phyloP scores from a whole-genome alignment of 2,329 filamentous ascomycete genomes.

The Fusarium miscanthi region DNA sequence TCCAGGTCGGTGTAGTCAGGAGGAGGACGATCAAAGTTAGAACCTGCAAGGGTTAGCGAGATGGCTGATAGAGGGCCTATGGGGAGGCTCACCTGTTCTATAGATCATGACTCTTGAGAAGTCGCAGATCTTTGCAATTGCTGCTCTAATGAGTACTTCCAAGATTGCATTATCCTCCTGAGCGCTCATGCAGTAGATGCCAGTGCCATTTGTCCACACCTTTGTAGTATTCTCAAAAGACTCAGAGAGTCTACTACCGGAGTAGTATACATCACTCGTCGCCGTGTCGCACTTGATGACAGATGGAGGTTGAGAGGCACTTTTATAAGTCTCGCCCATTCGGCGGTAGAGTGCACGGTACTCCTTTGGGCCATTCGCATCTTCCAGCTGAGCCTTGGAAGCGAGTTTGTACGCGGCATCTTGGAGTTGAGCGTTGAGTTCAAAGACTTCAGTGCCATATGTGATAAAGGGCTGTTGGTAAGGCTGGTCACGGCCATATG shows the following conservation, averaged over 20 bases:
- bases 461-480: conserved; percentile 66
- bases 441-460: conserved; percentile 78
- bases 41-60: conserved; percentile 52
- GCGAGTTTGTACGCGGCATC: conserved; percentile 64
- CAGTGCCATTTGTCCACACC: conserved; percentile 74
- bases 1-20: conserved; percentile 65
- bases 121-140: conserved; percentile 68
- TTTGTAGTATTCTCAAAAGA: conserved; percentile 73
- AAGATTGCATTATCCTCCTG: conserved; percentile 79
- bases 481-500: conserved; percentile 67
- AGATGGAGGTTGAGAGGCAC: conserved; percentile 60
- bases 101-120: conserved; percentile 75
- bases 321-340: conserved; percentile 53
- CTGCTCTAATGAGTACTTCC: conserved; percentile 71
- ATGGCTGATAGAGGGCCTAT: accelerated
- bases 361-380: conserved; percentile 58
- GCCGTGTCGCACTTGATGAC: conserved; percentile 74
- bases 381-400: conserved; percentile 61
- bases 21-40: conserved; percentile 78
- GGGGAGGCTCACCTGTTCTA: conserved; percentile 60
- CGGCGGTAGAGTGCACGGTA: conserved; percentile 67
- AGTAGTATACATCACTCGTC: conserved; percentile 79
- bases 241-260: conserved; percentile 68
- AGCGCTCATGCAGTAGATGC: conserved; percentile 75
- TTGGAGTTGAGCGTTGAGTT: conserved; percentile 70